Evolutionary conservation across 2,329 filamentous ascomycete species (phyloP), one percentile per base, ranked within the genome.

Genomic region (Phoma sp.): DNA sequence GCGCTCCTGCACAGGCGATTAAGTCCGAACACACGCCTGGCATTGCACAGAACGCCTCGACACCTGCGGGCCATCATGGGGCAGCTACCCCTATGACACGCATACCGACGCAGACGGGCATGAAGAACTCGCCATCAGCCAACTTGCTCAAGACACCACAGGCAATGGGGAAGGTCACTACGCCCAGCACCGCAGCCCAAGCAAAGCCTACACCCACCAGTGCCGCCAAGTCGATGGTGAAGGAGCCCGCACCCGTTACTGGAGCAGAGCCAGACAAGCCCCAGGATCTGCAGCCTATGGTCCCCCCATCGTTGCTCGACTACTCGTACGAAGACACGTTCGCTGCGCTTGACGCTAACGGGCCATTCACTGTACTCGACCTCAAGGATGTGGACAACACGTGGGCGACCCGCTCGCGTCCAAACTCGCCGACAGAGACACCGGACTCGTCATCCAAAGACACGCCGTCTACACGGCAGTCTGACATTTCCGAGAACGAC

Each of bases 401-500:
- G 0, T 75, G 72, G 72, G 62, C 60, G 2, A 54, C 69, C 4
- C 71, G 70, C n/a, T 73, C 70, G 15, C 67, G 67, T 4, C 67
- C 68, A 8, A 67, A 55, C 25, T 74, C 72, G 5, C 72, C 72
- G 3, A 64, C 65, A 3, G 62, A 65, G 19, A 75, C 69, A 6
- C 72, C 74, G 2, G 72, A 74, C 27, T 74, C 73, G 12, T 71
- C 71, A 0, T 63, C 70, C 24, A 76, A 77, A 60, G 67, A 77
- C 60, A 70, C 72, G 17, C 69, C 71, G 2, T 72, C 68, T 5
- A 76, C 74, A 24, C 68, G 70, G 22, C 72, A 71, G 41, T 78
- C 75, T 39, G 78, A 81, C 49, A 76, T 80, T 21, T 75, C 70
- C 19, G 74, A 78, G 59, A 74, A 74, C 50, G 77, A 78, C 59